Conservation (phyloP, 1,139 yeast genomes). For the Pichia sp. region DNA sequence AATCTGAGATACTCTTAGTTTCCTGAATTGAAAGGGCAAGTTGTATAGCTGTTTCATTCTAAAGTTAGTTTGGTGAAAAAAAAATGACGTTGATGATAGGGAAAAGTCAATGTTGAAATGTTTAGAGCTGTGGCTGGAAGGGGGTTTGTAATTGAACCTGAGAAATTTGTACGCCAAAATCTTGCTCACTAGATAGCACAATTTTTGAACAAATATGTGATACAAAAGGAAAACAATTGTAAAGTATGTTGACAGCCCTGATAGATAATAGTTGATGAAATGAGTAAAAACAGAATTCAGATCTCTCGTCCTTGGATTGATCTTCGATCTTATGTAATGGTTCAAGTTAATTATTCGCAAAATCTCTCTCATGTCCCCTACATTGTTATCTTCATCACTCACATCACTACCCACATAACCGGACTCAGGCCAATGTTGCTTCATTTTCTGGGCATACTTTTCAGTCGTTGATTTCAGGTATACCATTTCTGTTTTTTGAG, state of each 20-base stretch:
- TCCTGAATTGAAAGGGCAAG: slow-evolving; percentile 74
- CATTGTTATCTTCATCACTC: slow-evolving; percentile 4
- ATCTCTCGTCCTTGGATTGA: slow-evolving; percentile 12
- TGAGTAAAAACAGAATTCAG: too few species aligned
- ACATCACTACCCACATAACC: not conserved
- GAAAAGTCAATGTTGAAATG: slow-evolving; percentile 6
- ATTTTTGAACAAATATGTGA: slow-evolving; percentile 7
- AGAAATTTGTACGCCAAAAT: slow-evolving; percentile 11
- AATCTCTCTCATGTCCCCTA: slow-evolving; percentile 17
- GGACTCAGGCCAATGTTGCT: slow-evolving; percentile 18
- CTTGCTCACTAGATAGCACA: slow-evolving; percentile 7
- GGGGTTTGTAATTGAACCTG: slow-evolving; percentile 2
- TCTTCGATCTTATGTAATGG: slow-evolving; percentile 21
- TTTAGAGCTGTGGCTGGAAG: not conserved
- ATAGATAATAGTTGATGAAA: not conserved
- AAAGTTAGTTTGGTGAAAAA: slow-evolving; percentile 70
- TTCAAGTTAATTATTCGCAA: slow-evolving; percentile 25
- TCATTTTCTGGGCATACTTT: slow-evolving; percentile 26
- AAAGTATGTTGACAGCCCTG: not conserved
- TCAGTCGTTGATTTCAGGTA: slow-evolving; percentile 12
- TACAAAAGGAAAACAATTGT: slow-evolving; percentile 8
- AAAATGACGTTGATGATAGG: slow-evolving; percentile 20
- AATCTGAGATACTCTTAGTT: slow-evolving; percentile 32
- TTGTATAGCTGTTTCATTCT: slow-evolving; percentile 71
- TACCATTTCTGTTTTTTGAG: slow-evolving; percentile 5